Evolutionary conservation across 164 flowering plant genomes (phyloP).

Genomic region (grape (Vitis vinifera)): ASM3070453v1 NC_081814.1:11232501-11233000

Average conservation of each 20-base stretch:
- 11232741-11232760: slow-evolving; percentile 12
- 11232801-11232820: slow-evolving; percentile 39
- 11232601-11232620: slow-evolving; percentile 45
- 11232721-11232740: too few relatives aligned
- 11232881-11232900: background rate
- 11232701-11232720: too few relatives aligned
- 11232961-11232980: slow-evolving; percentile 35
- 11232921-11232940: slow-evolving; percentile 31
- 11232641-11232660: background rate
- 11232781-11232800: slow-evolving; percentile 39
- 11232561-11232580: slow-evolving; percentile 60
- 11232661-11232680: too few relatives aligned
- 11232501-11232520: background rate
- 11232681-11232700: too few relatives aligned
- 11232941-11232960: slow-evolving; percentile 37
- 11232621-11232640: slow-evolving; percentile 54
- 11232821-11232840: background rate
- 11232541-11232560: slow-evolving; percentile 37
- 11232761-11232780: slow-evolving; percentile 46
- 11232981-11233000: background rate
- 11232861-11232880: background rate
- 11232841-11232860: background rate
- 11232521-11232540: slow-evolving; percentile 22
- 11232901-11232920: background rate
- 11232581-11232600: slow-evolving; percentile 33